phyloP scores from a whole-genome alignment of 2,329 filamentous ascomycete species.

The Beauveria medogensis region DNA sequence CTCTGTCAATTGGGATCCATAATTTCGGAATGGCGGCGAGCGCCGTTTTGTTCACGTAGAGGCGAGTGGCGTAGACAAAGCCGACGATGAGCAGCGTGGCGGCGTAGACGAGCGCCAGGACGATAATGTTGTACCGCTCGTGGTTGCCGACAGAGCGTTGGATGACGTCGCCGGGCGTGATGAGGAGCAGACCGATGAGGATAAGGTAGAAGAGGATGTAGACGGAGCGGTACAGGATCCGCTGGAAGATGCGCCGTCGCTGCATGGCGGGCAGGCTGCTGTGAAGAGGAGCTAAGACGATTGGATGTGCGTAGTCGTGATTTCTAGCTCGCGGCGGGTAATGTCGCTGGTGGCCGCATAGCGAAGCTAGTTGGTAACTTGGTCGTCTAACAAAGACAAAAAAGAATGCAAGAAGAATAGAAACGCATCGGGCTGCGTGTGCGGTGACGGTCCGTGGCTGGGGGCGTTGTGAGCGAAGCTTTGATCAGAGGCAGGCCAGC shows the following conservation, averaged over 20 bases:
- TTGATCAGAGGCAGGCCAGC: neutral
- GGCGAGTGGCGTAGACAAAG: slow-evolving; percentile 73
- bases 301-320: neutral
- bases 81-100: slow-evolving; percentile 61
- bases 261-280: slow-evolving; percentile 24
- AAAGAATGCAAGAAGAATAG: neutral
- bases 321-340: neutral
- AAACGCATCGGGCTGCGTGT: neutral
- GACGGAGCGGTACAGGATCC: slow-evolving; percentile 70
- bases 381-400: neutral
- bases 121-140: slow-evolving; percentile 73
- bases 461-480: neutral
- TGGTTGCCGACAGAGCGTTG: slow-evolving; percentile 61
- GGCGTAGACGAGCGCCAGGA: slow-evolving; percentile 68
- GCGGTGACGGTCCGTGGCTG: slow-evolving; percentile 7
- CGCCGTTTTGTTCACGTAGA: slow-evolving; percentile 77
- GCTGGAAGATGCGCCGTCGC: slow-evolving; percentile 19
- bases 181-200: slow-evolving; percentile 63
- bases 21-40: slow-evolving; percentile 77
- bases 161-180: slow-evolving; percentile 75
- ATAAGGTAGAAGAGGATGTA: slow-evolving; percentile 72
- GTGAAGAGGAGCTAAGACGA: neutral
- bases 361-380: neutral
- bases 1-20: slow-evolving; percentile 79
- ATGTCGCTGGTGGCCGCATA: neutral